Percentiles rank a stretch among this genome's conserved stretches.
These are phyloP conservation scores for Aspergillus aculeatinus DNA, from an alignment of 2,329 filamentous ascomycete species.

Conservation along the genomic window DNA sequence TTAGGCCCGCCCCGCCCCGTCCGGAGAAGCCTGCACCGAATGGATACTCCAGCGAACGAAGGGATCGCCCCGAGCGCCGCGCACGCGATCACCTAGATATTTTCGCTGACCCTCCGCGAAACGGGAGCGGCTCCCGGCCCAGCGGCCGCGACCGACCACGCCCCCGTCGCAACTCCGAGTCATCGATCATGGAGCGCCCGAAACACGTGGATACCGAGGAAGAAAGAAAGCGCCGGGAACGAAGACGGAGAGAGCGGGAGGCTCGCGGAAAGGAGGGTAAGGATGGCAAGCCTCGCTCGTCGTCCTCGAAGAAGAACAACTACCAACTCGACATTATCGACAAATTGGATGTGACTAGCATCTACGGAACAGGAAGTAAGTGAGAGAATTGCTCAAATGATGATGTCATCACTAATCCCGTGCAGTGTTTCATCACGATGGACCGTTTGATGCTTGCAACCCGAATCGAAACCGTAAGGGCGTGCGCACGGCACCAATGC, in stretches of 20 bases:
- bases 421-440: slow-evolving; percentile 92
- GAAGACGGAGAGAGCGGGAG: slow-evolving; percentile 52
- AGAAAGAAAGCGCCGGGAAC: slow-evolving; percentile 51
- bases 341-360: slow-evolving; percentile 92
- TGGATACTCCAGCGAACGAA: slow-evolving; percentile 28
- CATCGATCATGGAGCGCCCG: slow-evolving; percentile 56
- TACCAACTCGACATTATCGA: slow-evolving; percentile 80
- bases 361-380: slow-evolving; percentile 88
- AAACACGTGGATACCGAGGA: slow-evolving; percentile 51
- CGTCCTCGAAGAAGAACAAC: slow-evolving; percentile 40
- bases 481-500: slow-evolving; percentile 83
- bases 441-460: slow-evolving; percentile 94
- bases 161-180: slow-evolving; percentile 62
- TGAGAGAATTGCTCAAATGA: background rate
- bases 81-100: slow-evolving; percentile 46
- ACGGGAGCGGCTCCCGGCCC: slow-evolving; percentile 25
- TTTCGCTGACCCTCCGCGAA: slow-evolving; percentile 47
- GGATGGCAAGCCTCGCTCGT: slow-evolving; percentile 39
- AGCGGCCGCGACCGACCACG: slow-evolving; percentile 38
- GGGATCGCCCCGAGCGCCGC: slow-evolving; percentile 26
- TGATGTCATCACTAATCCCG: background rate
- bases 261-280: slow-evolving; percentile 34
- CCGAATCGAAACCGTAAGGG: slow-evolving; percentile 88
- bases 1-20: slow-evolving; percentile 34
- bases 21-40: slow-evolving; percentile 32